Base-by-base conservation (phyloP, 257 asterid species). In the Solanum rostratum region DNA sequence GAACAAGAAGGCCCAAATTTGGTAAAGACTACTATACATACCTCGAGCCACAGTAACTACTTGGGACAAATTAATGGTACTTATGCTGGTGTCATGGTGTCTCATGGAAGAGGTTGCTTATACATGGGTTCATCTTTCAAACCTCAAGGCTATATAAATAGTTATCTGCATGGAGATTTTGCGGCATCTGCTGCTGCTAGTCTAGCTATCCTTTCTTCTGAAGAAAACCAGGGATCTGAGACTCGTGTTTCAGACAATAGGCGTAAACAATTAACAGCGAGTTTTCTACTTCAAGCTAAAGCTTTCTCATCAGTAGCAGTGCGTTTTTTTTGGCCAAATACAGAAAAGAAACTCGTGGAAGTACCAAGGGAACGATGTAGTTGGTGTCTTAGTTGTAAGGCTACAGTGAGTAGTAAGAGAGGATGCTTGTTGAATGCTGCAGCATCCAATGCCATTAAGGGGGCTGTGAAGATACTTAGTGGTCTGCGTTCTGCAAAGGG, bases 341-440 rank as follows among this genome's bases (percentile, higher is more conserved):
- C 87, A 27, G 99, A 93, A 85, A 94, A 88, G 90, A 94, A 91
- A 87, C 93, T 95, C 33, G 86, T 90, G 59, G 99, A 94, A 84
- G 92, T 92, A 81, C 96, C 97, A 46, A 89, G 97, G 89, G 99
- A 95, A 91, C 91, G 97, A 89, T 95, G 99, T 85, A 89, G 97
- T 87, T 95, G 98, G 99, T 95, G 98, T 88, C 85, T 93, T 91
- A 86, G 90, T 79, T 95, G 99, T 87, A 92, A 90, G 88, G 93
- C 97, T 85, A 55, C 87, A 73, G 93, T 90, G 33, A 55, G 88
- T 54, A 95, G 97, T 92, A 95, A 87, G 90, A 91, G 88, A 91
- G 97, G 90, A 12, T 95, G 98, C 88, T 88, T 95, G 89, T 86
- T 95, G 87, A 95, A 95, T 88, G 97, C 93, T 80, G 97, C 98